A percentile compares a stretch with the other conserved stretches of the same genome.
phyloP scores from a whole-genome alignment of 768 basidiomycete species.

The Leucocoprinus sp. region DNA sequence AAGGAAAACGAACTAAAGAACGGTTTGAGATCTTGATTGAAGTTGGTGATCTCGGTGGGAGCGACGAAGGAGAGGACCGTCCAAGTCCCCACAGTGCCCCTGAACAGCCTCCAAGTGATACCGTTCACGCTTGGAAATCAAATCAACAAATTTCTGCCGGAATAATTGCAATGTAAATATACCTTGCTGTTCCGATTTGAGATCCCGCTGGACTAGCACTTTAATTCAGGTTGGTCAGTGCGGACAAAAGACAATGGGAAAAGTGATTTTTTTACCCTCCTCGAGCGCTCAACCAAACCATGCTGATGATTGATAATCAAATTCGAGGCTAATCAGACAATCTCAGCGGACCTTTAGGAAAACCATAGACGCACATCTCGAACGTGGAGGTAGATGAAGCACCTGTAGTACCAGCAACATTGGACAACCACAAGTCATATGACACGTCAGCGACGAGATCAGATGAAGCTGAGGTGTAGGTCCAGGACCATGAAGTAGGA shows the following conservation, averaged over 20 bases:
- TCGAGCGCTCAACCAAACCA: constrained; percentile 27
- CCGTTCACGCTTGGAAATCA: constrained; percentile 15
- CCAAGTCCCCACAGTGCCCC: constrained; percentile 25
- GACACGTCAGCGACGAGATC: constrained; percentile 27
- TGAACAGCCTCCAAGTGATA: constrained; percentile 24
- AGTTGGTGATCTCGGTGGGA: constrained; percentile 25
- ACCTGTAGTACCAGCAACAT: constrained; percentile 18
- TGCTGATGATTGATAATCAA: constrained; percentile 16
- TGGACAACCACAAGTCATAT: constrained; percentile 28
- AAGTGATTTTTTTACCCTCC: constrained; percentile 29
- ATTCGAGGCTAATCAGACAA: no score
- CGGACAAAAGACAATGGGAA: neutral
- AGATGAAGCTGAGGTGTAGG: constrained; percentile 22
- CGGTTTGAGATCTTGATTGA: constrained; percentile 25
- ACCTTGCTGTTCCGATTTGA: constrained; percentile 23
- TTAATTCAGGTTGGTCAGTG: neutral
- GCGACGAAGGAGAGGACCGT: constrained; percentile 28
- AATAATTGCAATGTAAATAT: neutral
- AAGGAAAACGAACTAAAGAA: constrained; percentile 21
- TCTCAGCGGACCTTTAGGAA: neutral
- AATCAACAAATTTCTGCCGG: neutral
- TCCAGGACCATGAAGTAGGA: constrained; percentile 25
- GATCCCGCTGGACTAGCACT: constrained; percentile 27
- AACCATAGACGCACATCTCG: constrained; percentile 19
- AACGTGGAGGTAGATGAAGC: constrained; percentile 23